Evolutionary conservation across 495 filamentous ascomycete species (phyloP).

Genomic region (Corynascus novoguineensis): DNA sequence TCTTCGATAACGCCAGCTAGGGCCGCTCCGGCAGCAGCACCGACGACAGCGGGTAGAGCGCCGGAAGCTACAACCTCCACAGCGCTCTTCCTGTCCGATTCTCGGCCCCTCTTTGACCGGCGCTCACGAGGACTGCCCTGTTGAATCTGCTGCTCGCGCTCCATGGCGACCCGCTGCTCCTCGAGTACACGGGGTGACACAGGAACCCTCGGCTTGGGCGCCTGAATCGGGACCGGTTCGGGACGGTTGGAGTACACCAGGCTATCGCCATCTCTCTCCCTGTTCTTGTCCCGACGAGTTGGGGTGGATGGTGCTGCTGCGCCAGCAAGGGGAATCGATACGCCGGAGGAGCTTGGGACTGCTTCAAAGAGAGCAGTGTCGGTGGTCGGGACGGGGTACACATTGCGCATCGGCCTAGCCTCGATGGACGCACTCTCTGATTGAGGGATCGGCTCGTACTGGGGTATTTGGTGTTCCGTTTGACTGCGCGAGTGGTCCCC

Average conservation of each 20-base stretch:
- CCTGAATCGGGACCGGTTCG: conserved; percentile 40
- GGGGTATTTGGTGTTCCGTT: conserved; percentile 1
- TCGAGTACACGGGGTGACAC: conserved; percentile 41
- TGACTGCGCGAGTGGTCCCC: conserved; percentile 20
- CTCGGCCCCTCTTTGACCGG: background rate
- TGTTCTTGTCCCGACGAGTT: conserved; percentile 9
- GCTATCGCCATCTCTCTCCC: conserved; percentile 7
- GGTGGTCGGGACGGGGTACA: conserved; percentile 53
- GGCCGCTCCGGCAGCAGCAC: conserved; percentile 44
- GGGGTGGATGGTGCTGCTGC: conserved; percentile 8
- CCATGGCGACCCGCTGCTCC: conserved; percentile 20
- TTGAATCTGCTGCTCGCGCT: conserved; percentile 6
- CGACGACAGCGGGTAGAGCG: conserved; percentile 13
- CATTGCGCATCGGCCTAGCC: conserved; percentile 32
- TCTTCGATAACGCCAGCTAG: conserved; percentile 24
- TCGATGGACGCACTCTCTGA: conserved; percentile 31
- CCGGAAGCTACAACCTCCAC: conserved; percentile 9
- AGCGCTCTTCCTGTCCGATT: conserved; percentile 14
- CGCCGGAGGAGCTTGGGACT: conserved; percentile 41
- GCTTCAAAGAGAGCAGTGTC: conserved; percentile 58
- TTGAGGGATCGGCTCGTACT: conserved; percentile 18
- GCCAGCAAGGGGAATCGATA: conserved; percentile 21
- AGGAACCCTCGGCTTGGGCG: conserved; percentile 40
- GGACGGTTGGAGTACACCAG: conserved; percentile 20
- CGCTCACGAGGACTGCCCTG: conserved; percentile 8